Evolutionary conservation across 805 yeast species (phyloP), one percentile per base, ranked within the genome.

Genomic region (Cyberlindnera maclurae): DNA sequence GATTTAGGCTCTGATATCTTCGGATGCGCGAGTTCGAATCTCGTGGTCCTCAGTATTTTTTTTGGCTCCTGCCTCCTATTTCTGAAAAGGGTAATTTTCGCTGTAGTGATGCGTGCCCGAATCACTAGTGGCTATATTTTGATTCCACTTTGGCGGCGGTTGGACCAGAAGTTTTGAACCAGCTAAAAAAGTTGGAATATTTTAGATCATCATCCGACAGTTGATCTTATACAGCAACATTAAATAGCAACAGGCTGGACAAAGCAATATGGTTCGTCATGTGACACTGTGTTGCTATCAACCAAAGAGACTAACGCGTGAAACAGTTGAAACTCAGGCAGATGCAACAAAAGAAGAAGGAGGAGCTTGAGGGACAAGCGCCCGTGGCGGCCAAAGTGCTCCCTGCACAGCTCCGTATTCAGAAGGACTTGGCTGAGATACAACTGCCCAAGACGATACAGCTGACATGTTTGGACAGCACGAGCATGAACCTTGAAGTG

Each of bases 381-480:
- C 10, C 35, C 12, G 34, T 38, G 5, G 29, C 30, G 12, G 13
- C 36, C 3, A 60, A 59, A 44, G 60, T 63, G 9, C 59, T 75
- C 2, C 74, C 89, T 6, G 89, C 94, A 1, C 86, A 80, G 52
- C 67, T 85, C 17, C 67, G 95, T 35, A 75, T 82, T 15, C 89
- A 84, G 51, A 82, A 80, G 54, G 86, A 87, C 57, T 59, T 86
- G 34, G 75, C 81, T 8, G 94, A 82, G 54, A 65, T 84, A 40
- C 75, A 74, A 38, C 63, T 79, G 38, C 88, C 86, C 13, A 46
- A 63, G 39, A 77, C 77, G 40, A 80, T 73, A 62, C 61, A 60
- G 51, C 63, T 75, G 33, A 63, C 49, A 27, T 73, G 71, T 44
- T 74, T 77, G 12, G 67, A 77, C 45, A 67, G 76, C 12, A 59